These are phyloP conservation scores for Buxus sempervirens DNA, from an alignment of 164 flowering plant species.

Conservation along the genomic window DNA sequence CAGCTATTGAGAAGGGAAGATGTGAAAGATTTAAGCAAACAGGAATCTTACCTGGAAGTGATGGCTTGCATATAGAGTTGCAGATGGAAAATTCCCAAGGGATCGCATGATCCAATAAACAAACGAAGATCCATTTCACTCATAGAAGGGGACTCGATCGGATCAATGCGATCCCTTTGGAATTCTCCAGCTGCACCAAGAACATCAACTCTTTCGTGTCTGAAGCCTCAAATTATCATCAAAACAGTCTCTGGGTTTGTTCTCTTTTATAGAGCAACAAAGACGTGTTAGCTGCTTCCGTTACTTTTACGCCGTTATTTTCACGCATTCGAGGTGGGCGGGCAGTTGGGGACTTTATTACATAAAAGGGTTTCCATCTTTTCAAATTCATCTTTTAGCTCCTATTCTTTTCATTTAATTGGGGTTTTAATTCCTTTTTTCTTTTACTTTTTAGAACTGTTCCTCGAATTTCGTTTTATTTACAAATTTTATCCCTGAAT, in stretches of 20 bases:
- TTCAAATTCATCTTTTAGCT: not conserved
- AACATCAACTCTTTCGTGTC: not conserved
- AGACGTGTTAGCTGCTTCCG: slow-evolving; percentile 2
- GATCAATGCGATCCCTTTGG: slow-evolving; percentile 83
- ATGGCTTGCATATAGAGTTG: slow-evolving; percentile 9
- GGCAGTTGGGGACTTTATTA: too few species aligned
- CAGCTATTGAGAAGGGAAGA: too few species aligned
- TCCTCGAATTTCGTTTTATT: too few species aligned
- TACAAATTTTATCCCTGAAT: too few species aligned
- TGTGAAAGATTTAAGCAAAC: too few species aligned
- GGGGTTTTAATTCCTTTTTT: not conserved
- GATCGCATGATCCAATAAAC: slow-evolving; percentile 49
- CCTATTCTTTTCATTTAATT: too few species aligned
- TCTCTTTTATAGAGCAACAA: slow-evolving; percentile 14
- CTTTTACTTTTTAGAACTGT: too few species aligned
- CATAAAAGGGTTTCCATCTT: too few species aligned
- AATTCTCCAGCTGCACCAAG: slow-evolving; percentile 47
- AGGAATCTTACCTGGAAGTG: slow-evolving; percentile 6
- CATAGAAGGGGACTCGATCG: slow-evolving; percentile 9
- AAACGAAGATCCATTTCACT: not conserved
- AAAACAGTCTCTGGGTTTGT: not conserved
- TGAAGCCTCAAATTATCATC: not conserved
- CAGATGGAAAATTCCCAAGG: slow-evolving; percentile 49
- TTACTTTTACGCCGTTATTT: slow-evolving; percentile 10
- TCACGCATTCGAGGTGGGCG: slow-evolving; percentile 9